These are phyloP conservation scores for Mucor mucedo DNA, from an alignment of 371 early-diverging fungal genomes.

Conservation along the genomic window DNA sequence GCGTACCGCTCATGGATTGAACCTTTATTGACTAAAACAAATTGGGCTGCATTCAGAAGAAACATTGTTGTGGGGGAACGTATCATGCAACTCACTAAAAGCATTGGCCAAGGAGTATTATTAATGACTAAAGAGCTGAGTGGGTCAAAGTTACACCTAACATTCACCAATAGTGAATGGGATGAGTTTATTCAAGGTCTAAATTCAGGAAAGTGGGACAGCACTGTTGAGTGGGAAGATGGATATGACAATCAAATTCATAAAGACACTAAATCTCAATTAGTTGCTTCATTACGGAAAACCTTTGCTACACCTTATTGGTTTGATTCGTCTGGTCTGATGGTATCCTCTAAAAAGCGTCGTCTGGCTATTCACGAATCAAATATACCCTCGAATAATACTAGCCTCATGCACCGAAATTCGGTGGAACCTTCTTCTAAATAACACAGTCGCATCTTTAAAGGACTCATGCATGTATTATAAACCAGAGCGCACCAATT, in stretches of 20 bases:
- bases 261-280: constrained; percentile 10
- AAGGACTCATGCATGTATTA: too few relatives aligned
- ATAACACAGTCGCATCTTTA: too few relatives aligned
- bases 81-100: constrained; percentile 50
- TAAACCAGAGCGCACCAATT: too few relatives aligned
- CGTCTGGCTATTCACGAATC: constrained; percentile 14
- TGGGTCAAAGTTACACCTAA: constrained; percentile 54
- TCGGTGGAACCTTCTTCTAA: constrained; percentile 12
- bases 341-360: constrained; percentile 34
- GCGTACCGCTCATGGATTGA: constrained; percentile 52
- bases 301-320: constrained; percentile 44
- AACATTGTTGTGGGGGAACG: constrained; percentile 58
- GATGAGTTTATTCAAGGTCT: constrained; percentile 53
- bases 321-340: constrained; percentile 39
- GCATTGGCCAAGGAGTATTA: constrained; percentile 49
- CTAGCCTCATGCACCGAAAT: constrained; percentile 8
- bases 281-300: constrained; percentile 39
- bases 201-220: constrained; percentile 40
- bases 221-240: constrained; percentile 36
- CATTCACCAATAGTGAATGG: constrained; percentile 59
- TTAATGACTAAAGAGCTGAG: constrained; percentile 57
- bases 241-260: constrained; percentile 13
- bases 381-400: constrained; percentile 12
- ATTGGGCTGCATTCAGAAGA: constrained; percentile 57
- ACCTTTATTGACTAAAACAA: constrained; percentile 45